Percentiles rank a stretch among this genome's conserved stretches.
Conservation (phyloP, 2,329 filamentous ascomycete genomes). For the Leptographium lundbergii region DNA sequence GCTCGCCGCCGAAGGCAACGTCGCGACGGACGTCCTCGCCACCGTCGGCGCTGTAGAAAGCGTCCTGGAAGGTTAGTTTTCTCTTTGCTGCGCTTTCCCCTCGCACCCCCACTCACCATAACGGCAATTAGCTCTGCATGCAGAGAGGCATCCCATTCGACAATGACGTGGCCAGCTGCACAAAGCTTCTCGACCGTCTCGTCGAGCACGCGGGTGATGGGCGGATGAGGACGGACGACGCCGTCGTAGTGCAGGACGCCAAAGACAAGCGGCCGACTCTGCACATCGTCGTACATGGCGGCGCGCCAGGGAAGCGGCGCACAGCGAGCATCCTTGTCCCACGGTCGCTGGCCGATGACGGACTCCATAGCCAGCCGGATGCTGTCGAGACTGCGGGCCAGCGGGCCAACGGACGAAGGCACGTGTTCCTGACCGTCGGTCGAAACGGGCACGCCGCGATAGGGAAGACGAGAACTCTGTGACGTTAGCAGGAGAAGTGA, state of each 20-base stretch:
- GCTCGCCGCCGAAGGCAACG: constrained; percentile 42
- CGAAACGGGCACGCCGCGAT: constrained; percentile 34
- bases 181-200: constrained; percentile 26
- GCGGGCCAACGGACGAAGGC: constrained; percentile 48
- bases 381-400: constrained; percentile 42
- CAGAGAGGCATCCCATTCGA: constrained; percentile 37
- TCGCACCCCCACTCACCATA: background rate
- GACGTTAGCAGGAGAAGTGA: too few species aligned
- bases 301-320: constrained; percentile 45
- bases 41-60: constrained; percentile 49
- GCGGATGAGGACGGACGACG: constrained; percentile 40
- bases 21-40: constrained; percentile 48
- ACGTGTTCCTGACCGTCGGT: constrained; percentile 11
- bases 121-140: constrained; percentile 32
- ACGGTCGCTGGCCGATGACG: constrained; percentile 46
- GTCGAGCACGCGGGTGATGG: constrained; percentile 41
- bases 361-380: constrained; percentile 39
- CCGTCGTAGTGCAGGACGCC: constrained; percentile 16
- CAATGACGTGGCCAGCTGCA: constrained; percentile 37
- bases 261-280: constrained; percentile 14
- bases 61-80: constrained; percentile 24
- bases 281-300: constrained; percentile 26
- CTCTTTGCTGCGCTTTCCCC: background rate
- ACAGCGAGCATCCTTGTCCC: constrained; percentile 53
- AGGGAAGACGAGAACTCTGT: constrained; percentile 33